Evolutionary conservation across 2,329 filamentous ascomycete species (phyloP).

Genomic region (Mollisia scopiformis): DNA sequence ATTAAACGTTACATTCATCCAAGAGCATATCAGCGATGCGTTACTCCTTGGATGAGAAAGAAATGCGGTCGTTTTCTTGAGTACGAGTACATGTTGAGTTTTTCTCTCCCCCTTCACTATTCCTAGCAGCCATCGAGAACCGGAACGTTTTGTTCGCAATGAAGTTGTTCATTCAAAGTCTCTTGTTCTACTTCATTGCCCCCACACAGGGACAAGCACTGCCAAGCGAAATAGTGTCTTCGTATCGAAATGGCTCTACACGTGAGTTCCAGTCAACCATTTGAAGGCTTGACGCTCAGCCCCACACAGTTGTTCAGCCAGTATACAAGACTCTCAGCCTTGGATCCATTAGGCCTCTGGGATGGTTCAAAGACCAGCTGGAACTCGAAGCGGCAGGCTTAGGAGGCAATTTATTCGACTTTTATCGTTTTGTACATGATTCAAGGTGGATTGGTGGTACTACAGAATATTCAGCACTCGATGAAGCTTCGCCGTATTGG

Average conservation of each 20-base stretch:
- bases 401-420: slow-evolving; percentile 53
- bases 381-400: slow-evolving; percentile 49
- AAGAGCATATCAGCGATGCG: background rate
- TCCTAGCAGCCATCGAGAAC: background rate
- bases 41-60: background rate
- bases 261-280: background rate
- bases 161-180: background rate
- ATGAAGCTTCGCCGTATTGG: slow-evolving; percentile 57
- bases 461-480: slow-evolving; percentile 53
- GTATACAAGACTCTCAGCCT: slow-evolving; percentile 15
- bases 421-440: slow-evolving; percentile 57
- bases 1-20: background rate
- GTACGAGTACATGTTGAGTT: background rate
- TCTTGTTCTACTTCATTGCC: background rate
- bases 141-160: background rate
- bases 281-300: background rate
- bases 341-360: slow-evolving; percentile 43
- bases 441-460: slow-evolving; percentile 54
- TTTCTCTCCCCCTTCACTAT: background rate
- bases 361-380: slow-evolving; percentile 52
- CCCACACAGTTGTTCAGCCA: slow-evolving; percentile 13
- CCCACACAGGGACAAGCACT: background rate
- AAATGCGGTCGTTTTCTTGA: background rate
- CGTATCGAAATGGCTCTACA: background rate
- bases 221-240: background rate